Percentiles rank a stretch among this genome's conserved stretches.
Conservation (phyloP, 73 alveolate genomes). For the Stentor coeruleus region DNA sequence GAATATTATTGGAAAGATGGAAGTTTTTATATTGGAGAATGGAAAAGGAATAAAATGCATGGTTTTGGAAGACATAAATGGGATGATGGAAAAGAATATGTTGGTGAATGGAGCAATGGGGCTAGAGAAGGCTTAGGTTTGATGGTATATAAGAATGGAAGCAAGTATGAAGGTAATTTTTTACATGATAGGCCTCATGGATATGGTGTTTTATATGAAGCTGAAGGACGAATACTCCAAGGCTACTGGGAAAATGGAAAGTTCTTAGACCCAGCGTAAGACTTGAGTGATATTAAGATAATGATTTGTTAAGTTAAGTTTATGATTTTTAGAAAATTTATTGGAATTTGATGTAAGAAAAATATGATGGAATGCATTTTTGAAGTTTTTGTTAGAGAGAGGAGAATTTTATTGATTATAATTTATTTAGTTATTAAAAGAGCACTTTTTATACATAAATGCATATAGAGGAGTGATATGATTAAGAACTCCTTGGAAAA, state of each 20-base stretch:
- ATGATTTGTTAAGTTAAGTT: too few relatives aligned
- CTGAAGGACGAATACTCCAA: background rate
- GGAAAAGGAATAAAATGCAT: conserved; percentile 58
- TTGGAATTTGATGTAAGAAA: too few relatives aligned
- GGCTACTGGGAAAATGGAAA: conserved; percentile 24
- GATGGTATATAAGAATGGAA: conserved; percentile 7
- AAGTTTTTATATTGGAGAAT: conserved; percentile 53
- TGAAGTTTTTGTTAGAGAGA: too few relatives aligned
- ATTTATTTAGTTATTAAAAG: too few relatives aligned
- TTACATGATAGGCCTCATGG: background rate
- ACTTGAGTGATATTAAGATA: background rate
- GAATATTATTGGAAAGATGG: conserved; percentile 60
- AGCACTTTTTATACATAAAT: too few relatives aligned
- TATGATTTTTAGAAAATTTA: too few relatives aligned
- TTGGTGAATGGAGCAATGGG: conserved; percentile 56
- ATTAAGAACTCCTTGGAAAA: too few relatives aligned
- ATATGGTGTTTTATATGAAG: background rate
- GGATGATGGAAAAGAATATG: conserved; percentile 63
- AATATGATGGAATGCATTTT: too few relatives aligned
- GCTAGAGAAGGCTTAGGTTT: conserved; percentile 29
- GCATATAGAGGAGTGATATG: too few relatives aligned
- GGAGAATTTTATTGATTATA: too few relatives aligned
- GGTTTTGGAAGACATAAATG: conserved; percentile 65
- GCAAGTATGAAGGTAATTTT: conserved; percentile 24
- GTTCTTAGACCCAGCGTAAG: background rate